Evolutionary conservation across 345 rosid genomes (phyloP).

Genomic region (Salix koriyanagi): DNA sequence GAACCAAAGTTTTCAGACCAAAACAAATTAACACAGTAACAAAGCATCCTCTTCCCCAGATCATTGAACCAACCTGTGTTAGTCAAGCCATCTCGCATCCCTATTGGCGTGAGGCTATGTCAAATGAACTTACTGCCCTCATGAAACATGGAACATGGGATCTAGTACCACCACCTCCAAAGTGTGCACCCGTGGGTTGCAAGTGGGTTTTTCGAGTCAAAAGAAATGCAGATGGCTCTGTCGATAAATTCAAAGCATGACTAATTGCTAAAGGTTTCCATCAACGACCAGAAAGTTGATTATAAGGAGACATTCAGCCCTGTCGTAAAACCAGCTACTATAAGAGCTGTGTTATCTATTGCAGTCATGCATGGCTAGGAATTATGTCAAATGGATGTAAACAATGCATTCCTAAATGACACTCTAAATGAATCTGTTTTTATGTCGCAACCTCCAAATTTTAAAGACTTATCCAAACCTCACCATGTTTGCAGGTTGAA

Average conservation of each 20-base stretch:
- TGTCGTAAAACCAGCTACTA: background rate
- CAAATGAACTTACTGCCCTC: background rate
- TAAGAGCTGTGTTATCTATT: background rate
- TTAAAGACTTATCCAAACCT: background rate
- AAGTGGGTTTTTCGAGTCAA: background rate
- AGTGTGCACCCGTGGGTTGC: background rate
- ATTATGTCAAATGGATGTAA: background rate
- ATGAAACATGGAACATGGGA: background rate
- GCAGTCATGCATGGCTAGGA: background rate
- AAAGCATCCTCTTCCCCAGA: too few relatives aligned
- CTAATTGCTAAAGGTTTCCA: background rate
- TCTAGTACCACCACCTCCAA: background rate
- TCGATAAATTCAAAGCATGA: background rate
- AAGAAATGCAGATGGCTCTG: background rate
- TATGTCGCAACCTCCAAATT: background rate
- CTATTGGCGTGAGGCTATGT: background rate
- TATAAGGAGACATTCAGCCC: background rate
- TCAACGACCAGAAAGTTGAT: background rate
- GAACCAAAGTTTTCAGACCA: too few relatives aligned
- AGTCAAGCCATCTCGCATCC: too few relatives aligned
- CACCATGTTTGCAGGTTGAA: background rate
- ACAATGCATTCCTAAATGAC: background rate
- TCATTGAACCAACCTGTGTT: too few relatives aligned
- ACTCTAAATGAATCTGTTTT: background rate
- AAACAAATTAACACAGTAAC: too few relatives aligned